These are phyloP conservation scores for Colletotrichum sp. DNA, from an alignment of 2,329 filamentous ascomycete genomes.

Conservation along the genomic window DNA sequence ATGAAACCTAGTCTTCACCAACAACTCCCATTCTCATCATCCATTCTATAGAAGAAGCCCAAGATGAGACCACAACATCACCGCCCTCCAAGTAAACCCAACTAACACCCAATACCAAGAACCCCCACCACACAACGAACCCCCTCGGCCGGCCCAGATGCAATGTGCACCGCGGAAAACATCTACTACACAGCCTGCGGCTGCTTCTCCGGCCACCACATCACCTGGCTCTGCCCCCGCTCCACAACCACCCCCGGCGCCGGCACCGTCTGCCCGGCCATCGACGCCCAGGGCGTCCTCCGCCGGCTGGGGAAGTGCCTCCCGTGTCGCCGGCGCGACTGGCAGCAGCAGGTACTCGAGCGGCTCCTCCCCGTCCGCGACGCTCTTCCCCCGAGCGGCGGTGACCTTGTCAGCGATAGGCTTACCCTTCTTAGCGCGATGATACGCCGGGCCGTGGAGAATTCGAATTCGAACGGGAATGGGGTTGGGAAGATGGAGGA, in stretches of 20 bases:
- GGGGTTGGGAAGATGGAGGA: neutral
- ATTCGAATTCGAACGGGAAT: neutral
- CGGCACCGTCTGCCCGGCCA: neutral
- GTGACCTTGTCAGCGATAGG: neutral
- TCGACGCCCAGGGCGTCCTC: constrained; percentile 7
- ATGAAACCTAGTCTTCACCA: neutral
- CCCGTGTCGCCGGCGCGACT: neutral
- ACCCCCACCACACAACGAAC: neutral
- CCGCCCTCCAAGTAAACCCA: neutral
- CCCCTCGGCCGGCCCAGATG: neutral
- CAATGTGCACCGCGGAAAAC: constrained; percentile 21
- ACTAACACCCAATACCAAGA: neutral
- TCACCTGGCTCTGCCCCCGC: constrained; percentile 1
- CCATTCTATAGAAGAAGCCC: neutral
- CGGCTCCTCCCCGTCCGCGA: neutral
- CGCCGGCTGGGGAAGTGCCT: constrained; percentile 10
- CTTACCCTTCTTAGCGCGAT: neutral
- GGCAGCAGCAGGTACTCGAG: neutral
- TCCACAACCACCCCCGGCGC: neutral
- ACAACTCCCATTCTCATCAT: neutral
- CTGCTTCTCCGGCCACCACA: constrained; percentile 10
- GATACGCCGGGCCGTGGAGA: neutral
- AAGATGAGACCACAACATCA: neutral
- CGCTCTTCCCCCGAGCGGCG: neutral
- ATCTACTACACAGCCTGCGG: constrained; percentile 14